Percentiles rank a stretch among this genome's conserved stretches.
phyloP scores from a whole-genome alignment of 2,329 filamentous ascomycete genomes.

The Helminthosporium solani region DNA sequence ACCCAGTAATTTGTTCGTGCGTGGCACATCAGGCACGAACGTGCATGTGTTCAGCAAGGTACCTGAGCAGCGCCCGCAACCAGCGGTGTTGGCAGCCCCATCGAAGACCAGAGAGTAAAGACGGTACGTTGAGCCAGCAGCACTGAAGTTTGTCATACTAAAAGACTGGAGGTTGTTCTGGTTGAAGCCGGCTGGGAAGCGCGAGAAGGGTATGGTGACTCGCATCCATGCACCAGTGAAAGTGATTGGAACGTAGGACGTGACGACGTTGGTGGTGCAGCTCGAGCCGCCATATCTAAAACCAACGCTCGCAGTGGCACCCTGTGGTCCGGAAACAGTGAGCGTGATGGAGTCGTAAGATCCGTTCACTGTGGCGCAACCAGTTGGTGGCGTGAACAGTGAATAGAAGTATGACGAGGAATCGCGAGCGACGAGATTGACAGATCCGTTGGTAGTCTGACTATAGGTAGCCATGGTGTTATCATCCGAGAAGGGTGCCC shows the following conservation, averaged over 20 bases:
- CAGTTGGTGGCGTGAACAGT: neutral
- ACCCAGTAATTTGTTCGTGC: conserved; percentile 2
- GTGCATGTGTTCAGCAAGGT: conserved; percentile 4
- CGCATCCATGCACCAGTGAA: conserved; percentile 1
- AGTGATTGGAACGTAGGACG: conserved; percentile 5
- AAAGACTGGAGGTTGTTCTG: conserved; percentile 6
- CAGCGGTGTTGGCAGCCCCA: conserved; percentile 2
- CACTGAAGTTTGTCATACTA: conserved; percentile 4
- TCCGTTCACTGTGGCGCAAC: conserved; percentile 5
- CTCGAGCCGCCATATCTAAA: conserved; percentile 4
- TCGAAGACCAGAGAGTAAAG: conserved; percentile 6
- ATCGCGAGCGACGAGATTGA: conserved; percentile 3
- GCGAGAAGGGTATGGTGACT: conserved; percentile 4
- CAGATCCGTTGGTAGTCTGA: conserved; percentile 2
- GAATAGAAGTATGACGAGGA: conserved; percentile 7
- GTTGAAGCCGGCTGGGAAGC: conserved; percentile 4
- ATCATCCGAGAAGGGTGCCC: conserved; percentile 6
- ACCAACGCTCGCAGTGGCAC: conserved; percentile 4
- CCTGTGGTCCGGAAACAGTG: conserved; percentile 2
- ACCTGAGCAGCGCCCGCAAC: conserved; percentile 3
- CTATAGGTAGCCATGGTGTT: conserved; percentile 6
- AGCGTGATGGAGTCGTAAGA: conserved; percentile 3
- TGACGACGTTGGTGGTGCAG: conserved; percentile 6
- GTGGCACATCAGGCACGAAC: neutral
- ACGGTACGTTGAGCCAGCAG: conserved; percentile 2